Base-by-base conservation (phyloP, 371 early-diverging fungal species). In the Paraphysoderma sedebokerense region DNA sequence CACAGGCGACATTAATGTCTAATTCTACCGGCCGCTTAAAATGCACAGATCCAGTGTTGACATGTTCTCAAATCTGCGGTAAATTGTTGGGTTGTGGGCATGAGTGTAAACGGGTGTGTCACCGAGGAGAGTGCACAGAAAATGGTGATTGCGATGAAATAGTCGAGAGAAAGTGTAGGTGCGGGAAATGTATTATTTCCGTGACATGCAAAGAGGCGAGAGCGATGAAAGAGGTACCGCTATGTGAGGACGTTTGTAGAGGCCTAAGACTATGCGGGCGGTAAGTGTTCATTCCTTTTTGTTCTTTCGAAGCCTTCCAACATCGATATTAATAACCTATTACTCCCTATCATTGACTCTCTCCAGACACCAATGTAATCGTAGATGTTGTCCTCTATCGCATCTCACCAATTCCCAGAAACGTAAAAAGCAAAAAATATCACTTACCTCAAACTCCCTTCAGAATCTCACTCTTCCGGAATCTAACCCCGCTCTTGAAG, bases 1-100 rank as follows among this genome's bases (percentile, higher is more conserved):
- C 59, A 0, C 72, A 55, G 63, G 68, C 34, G 79, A 80, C n/a
- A 67, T 76, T 23, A 74, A 72, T 52, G 77, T 63, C 48, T 68
- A 31, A 66, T 63, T 46, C 70, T 44, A 47, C 33, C 24, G 74
- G 71, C 15, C 50, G 48, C 17, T 47, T 59, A 0, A 70, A 65
- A 46, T 71, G n/a, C n/a, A n/a, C n/a, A n/a, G n/a, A n/a, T n/a
- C n/a, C n/a, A n/a, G n/a, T n/a, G n/a, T n/a, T n/a, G n/a, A n/a
- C 77, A 1, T 89, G 89, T 58, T 68, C 67, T 2, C 58, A 73
- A 11, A 53, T 63, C 0, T 87, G 85, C 52, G 76, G 73, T 13
- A 74, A 81, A 44, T 46, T 77, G 19, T 56, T 87, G 27, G 77
- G 79, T 5, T 87, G 84, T 48, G 79, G 76, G 41, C 87, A 86